Evolutionary conservation across 495 filamentous ascomycete genomes (phyloP).

Genomic region (Penicillium macrosclerotiorum): DNA sequence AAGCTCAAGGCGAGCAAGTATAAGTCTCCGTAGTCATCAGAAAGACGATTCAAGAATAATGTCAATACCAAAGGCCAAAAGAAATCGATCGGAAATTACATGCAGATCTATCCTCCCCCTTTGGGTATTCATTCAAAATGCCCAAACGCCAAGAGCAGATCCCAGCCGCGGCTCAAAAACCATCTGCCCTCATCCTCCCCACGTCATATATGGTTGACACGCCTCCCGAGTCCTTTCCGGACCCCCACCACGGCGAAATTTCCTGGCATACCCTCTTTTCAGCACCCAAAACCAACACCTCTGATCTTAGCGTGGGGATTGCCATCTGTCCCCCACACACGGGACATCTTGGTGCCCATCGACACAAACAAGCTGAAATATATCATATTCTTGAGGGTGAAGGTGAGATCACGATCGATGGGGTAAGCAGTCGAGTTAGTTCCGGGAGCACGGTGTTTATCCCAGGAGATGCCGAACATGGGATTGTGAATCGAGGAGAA

Average conservation of each 20-base stretch:
- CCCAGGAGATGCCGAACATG: constrained; percentile 36
- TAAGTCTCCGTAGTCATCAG: too few species aligned
- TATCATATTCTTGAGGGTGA: constrained; percentile 35
- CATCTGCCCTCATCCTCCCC: constrained; percentile 13
- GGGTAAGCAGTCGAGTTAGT: constrained; percentile 12
- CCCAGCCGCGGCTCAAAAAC: too few species aligned
- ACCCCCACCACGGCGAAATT: constrained; percentile 14
- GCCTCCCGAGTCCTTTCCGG: constrained; percentile 20
- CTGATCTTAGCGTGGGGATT: constrained; percentile 31
- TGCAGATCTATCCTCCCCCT: too few species aligned
- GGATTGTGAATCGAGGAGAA: constrained; percentile 25
- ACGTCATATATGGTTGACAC: constrained; percentile 4
- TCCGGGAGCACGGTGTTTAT: constrained; percentile 33
- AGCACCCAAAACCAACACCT: constrained; percentile 20
- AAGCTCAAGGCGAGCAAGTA: too few species aligned
- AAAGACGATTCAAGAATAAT: too few species aligned
- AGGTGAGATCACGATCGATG: constrained; percentile 30
- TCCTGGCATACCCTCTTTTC: constrained; percentile 41
- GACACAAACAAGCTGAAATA: constrained; percentile 36
- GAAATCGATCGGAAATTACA: too few species aligned
- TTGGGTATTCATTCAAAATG: too few species aligned
- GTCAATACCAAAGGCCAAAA: too few species aligned
- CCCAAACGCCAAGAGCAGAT: too few species aligned
- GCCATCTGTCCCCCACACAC: constrained; percentile 23
- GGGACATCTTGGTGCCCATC: constrained; percentile 31